A percentile compares a stretch with the other conserved stretches of the same genome.
These are phyloP conservation scores for Plantago lanceolata DNA, from an alignment of 305 asterid genomes.

Conservation along the genomic window DNA sequence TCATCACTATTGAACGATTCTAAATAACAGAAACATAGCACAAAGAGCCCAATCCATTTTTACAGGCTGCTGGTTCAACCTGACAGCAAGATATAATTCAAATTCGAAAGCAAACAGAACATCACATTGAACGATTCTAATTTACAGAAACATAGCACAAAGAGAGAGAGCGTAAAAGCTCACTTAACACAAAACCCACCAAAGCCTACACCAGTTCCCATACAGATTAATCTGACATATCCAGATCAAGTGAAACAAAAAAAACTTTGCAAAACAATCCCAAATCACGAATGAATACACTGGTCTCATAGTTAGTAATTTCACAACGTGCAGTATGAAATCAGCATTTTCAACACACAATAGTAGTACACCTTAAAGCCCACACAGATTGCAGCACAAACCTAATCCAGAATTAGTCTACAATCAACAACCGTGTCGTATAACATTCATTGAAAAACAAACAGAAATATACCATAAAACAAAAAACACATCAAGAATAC, in stretches of 20 bases:
- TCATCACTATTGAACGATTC: not conserved
- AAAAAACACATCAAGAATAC: not conserved
- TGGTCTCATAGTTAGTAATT: no score
- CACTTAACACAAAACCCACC: not conserved
- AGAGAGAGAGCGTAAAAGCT: not conserved
- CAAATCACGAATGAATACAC: no score
- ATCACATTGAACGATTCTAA: not conserved
- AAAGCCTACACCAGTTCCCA: not conserved
- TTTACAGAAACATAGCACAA: not conserved
- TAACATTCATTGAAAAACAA: not conserved
- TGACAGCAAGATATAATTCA: not conserved
- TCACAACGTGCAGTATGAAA: no score
- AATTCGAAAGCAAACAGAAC: not conserved
- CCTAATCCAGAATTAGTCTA: no score
- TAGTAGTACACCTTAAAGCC: no score
- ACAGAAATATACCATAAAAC: not conserved
- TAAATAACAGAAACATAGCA: not conserved
- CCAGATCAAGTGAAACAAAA: not conserved
- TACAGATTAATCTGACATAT: not conserved
- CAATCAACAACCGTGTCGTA: no score
- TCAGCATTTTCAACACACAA: no score
- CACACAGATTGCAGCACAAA: no score
- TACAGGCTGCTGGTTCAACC: conserved; percentile 22
- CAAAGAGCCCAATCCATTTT: conserved; percentile 30
- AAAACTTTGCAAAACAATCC: not conserved